Evolutionary conservation across 306 rosid species (phyloP).

Genomic region (Hippophae tibetana): DNA sequence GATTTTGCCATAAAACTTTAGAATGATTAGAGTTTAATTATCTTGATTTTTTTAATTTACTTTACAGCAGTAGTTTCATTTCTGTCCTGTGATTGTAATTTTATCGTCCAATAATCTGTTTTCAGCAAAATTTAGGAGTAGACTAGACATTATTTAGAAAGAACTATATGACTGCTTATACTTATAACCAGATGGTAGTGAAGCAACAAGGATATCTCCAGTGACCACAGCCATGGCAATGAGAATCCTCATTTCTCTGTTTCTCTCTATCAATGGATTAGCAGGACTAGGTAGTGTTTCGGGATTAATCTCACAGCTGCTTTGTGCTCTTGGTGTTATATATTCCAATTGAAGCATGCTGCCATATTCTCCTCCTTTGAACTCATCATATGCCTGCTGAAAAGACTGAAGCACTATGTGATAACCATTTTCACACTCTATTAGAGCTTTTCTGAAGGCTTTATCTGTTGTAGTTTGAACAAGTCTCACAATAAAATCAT

Average conservation of each 20-base stretch:
- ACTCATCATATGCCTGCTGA: neutral
- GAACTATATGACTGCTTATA: neutral
- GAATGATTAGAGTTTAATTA: no score
- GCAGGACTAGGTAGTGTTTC: neutral
- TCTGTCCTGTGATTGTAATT: no score
- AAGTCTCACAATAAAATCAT: neutral
- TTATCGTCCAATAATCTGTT: no score
- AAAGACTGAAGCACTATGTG: neutral
- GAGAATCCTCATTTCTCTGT: constrained; percentile 20
- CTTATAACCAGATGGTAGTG: neutral
- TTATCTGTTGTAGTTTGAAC: neutral
- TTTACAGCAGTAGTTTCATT: no score
- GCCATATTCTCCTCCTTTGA: constrained; percentile 6
- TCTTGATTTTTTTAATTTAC: no score
- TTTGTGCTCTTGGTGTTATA: constrained; percentile 13
- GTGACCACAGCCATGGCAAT: constrained; percentile 5
- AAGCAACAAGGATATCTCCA: neutral
- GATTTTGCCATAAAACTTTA: no score
- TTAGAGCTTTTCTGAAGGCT: neutral
- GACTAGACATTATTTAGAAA: no score
- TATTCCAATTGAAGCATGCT: neutral
- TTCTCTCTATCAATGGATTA: neutral
- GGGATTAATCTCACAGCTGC: constrained; percentile 1
- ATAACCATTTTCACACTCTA: constrained; percentile 4
- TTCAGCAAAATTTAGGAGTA: no score